Percentiles rank a stretch among this genome's conserved stretches.
Conservation (phyloP, 352 stramenopile genomes). For the Saprolegnia parasitica region DNA sequence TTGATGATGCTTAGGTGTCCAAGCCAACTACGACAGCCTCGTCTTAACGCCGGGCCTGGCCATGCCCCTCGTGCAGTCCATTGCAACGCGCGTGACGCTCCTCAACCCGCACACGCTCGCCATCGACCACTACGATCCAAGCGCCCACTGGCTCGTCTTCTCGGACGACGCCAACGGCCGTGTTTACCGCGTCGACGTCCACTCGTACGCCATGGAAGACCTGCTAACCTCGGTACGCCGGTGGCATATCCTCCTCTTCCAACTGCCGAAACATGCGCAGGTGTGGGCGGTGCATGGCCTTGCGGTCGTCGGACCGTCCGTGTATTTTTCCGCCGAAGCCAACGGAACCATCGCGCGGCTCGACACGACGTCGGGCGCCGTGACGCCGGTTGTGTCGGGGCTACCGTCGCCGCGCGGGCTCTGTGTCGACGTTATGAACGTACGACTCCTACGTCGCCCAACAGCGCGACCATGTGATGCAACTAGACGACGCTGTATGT, state of each 20-base stretch:
- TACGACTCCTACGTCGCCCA: background rate
- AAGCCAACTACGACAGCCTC: background rate
- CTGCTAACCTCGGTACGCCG: background rate
- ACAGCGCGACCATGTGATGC: background rate
- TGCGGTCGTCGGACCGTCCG: background rate
- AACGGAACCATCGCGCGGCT: conserved; percentile 8
- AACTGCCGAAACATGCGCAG: background rate
- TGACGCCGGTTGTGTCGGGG: background rate
- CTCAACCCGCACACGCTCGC: conserved; percentile 16
- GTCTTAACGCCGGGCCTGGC: background rate
- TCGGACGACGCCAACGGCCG: background rate
- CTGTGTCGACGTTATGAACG: conserved; percentile 8
- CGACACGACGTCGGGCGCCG: background rate
- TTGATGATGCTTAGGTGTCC: background rate
- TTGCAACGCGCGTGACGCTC: background rate
- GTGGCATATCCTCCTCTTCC: background rate
- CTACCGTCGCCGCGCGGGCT: conserved; percentile 18
- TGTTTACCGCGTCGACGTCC: conserved; percentile 9
- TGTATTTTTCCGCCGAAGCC: conserved; percentile 15
- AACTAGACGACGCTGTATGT: conserved; percentile 21
- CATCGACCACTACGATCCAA: conserved; percentile 6
- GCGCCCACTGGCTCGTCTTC: conserved; percentile 1
- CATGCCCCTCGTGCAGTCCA: conserved; percentile 9
- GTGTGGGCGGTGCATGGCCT: conserved; percentile 20
- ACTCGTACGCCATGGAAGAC: background rate